Percentiles rank a stretch among this genome's conserved stretches.
Evolutionary conservation across 73 alveolate genomes (phyloP).

Genomic region (Symbiodinium natans): DNA sequence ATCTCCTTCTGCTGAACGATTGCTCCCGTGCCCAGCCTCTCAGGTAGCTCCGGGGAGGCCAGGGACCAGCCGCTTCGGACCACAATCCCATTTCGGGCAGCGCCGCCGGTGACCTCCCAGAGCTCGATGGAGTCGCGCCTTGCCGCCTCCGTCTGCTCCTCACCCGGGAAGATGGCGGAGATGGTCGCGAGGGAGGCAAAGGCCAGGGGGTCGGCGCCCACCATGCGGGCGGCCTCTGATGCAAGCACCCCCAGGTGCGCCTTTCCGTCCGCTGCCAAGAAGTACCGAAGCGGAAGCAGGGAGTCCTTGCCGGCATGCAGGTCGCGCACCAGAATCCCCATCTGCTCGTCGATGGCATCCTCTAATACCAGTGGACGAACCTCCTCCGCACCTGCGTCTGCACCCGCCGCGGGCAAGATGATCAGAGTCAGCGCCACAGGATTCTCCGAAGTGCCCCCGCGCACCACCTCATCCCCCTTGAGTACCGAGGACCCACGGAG

Average conservation of each 20-base stretch:
- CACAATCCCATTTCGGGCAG: not conserved
- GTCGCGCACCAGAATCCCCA: not conserved
- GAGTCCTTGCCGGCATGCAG: not conserved
- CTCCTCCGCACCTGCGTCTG: not conserved
- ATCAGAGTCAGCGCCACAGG: not conserved
- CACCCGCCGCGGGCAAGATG: not conserved
- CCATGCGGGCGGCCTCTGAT: not conserved
- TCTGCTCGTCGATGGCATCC: not conserved
- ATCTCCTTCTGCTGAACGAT: not conserved
- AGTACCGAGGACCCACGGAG: not conserved
- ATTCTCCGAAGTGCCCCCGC: not conserved
- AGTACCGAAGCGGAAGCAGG: not conserved
- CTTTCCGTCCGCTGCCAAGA: not conserved
- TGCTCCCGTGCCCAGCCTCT: not conserved
- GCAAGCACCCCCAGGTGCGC: not conserved
- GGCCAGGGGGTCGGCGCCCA: not conserved
- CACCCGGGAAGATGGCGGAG: not conserved
- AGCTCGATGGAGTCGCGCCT: not conserved
- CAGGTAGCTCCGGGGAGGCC: not conserved
- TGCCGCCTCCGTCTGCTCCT: not conserved
- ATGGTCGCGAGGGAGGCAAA: not conserved
- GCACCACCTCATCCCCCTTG: not conserved
- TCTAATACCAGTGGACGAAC: not conserved
- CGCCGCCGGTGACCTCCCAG: not conserved
- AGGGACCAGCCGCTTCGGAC: not conserved